Evolutionary conservation across 2,329 filamentous ascomycete genomes (phyloP).

Genomic region (Stachybotrys chartarum): DNA sequence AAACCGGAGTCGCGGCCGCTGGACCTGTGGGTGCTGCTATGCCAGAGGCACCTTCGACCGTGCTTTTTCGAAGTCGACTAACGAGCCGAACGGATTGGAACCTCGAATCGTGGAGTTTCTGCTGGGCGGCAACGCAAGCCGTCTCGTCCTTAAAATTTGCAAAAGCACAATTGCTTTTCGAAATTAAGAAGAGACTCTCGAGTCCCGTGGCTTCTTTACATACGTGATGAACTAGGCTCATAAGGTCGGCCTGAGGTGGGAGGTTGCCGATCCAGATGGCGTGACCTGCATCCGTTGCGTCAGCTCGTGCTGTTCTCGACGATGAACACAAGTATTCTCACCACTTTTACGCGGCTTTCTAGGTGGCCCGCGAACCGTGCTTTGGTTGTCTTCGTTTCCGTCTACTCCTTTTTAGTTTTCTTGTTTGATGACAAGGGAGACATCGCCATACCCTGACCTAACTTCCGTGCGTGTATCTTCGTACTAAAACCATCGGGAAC

Average conservation of each 20-base stretch:
- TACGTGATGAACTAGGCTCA: constrained; percentile 85
- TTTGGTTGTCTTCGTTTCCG: constrained; percentile 9
- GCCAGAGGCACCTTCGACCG: constrained; percentile 37
- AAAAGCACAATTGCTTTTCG: constrained; percentile 95
- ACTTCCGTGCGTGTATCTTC: constrained; percentile 7
- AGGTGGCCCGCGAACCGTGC: constrained; percentile 24
- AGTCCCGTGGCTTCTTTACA: constrained; percentile 71
- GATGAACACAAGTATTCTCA: constrained; percentile 25
- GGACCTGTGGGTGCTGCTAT: constrained; percentile 49
- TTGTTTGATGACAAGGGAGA: not conserved
- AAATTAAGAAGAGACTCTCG: constrained; percentile 87
- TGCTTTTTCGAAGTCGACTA: constrained; percentile 65
- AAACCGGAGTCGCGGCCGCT: constrained; percentile 30
- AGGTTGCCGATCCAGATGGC: constrained; percentile 96
- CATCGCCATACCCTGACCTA: constrained; percentile 14
- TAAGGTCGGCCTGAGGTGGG: constrained; percentile 73
- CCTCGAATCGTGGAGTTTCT: constrained; percentile 81
- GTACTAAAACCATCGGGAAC: constrained; percentile 5
- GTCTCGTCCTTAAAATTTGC: constrained; percentile 85
- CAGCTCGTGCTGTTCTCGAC: too few relatives aligned
- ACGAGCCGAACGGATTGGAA: constrained; percentile 83
- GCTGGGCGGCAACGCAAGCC: constrained; percentile 69
- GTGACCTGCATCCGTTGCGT: constrained; percentile 47
- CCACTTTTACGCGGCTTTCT: constrained; percentile 50
- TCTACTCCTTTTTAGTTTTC: not conserved